A percentile compares a stretch with the other conserved stretches of the same genome.
Conservation (phyloP, 108 stramenopile species). For the Seminavis robusta region DNA sequence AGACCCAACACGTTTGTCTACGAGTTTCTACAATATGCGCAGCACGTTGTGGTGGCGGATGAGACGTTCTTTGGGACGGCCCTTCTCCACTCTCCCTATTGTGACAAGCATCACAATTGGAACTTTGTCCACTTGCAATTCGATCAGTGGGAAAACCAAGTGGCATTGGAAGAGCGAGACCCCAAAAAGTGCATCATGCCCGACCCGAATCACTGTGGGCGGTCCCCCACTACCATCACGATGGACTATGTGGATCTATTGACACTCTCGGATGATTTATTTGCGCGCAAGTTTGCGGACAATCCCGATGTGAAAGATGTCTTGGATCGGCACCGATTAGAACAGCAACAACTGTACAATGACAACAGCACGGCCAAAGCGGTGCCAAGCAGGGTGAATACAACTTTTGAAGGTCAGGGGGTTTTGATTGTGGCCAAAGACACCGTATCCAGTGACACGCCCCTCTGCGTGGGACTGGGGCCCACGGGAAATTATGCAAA, state of each 20-base stretch:
- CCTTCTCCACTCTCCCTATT: constrained; percentile 83
- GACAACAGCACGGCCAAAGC: background rate
- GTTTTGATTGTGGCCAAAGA: constrained; percentile 83
- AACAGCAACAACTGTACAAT: constrained; percentile 24
- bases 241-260: constrained; percentile 78
- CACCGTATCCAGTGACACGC: constrained; percentile 45
- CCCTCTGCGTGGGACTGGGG: constrained; percentile 75
- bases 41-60: constrained; percentile 92
- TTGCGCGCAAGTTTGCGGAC: constrained; percentile 69
- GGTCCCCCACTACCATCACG: constrained; percentile 86
- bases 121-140: constrained; percentile 91
- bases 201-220: constrained; percentile 84
- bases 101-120: constrained; percentile 82
- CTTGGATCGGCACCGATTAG: constrained; percentile 64
- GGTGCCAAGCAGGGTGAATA: constrained; percentile 5
- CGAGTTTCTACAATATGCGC: constrained; percentile 71
- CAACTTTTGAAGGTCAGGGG: constrained; percentile 77
- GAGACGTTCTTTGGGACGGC: constrained; percentile 95
- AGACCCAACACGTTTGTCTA: constrained; percentile 66
- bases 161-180: constrained; percentile 53
- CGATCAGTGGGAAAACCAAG: constrained; percentile 90
- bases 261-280: constrained; percentile 80
- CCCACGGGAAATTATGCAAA: constrained; percentile 38
- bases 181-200: constrained; percentile 85
- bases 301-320: constrained; percentile 69